Base-by-base conservation (phyloP, 345 rosid genomes). In the Eucalyptus pumila region DNA sequence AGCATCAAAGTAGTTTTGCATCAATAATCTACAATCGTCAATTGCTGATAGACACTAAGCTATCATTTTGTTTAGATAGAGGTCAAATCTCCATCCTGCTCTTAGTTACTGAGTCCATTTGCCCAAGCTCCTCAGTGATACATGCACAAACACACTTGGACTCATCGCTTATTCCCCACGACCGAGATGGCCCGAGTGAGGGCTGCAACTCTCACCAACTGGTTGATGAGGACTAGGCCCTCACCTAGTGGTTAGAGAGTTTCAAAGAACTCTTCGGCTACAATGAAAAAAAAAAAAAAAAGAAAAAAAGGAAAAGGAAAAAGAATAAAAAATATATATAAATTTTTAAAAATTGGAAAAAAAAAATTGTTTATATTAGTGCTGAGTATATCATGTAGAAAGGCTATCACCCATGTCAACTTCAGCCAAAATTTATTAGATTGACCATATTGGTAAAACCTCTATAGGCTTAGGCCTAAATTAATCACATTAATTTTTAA, bases 1-100 rank as follows among this genome's bases (percentile, higher is more conserved):
- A 65, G 76, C 76, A 65, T 65, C 1, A n/a, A 1, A n/a, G 19
- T 14, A 1, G 6, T n/a, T n/a, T n/a, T 9, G n/a, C 0, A 0
- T 62, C 69, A 62, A 30, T 62, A 4, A 8, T 13, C 69, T 30
- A 30, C 7, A 62, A 62, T 65, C 6, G 10, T 26, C 76, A 65
- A 65, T 65, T 8, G 76, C 21, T 7, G 0, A 65, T 15, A 65
- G 67, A 60, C 21, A n/a, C 10, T 7, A 5, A 65, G 76, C 15
- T 30, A 62, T 30, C 34, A 4, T 62, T 30, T 62, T 30, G 17
- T 14, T 65, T n/a, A 15, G 17, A 30, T n/a, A n/a, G 72, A n/a
- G 37, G 72, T n/a, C 67, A 11, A n/a, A 62, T 62, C 37, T 16
- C 19, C 37, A 13, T 65, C 37, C 3, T 14, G 3, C 72, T 65